A percentile compares a stretch with the other conserved stretches of the same genome.
phyloP scores from a whole-genome alignment of 441 rosid species.

The Croton setiger region DNA sequence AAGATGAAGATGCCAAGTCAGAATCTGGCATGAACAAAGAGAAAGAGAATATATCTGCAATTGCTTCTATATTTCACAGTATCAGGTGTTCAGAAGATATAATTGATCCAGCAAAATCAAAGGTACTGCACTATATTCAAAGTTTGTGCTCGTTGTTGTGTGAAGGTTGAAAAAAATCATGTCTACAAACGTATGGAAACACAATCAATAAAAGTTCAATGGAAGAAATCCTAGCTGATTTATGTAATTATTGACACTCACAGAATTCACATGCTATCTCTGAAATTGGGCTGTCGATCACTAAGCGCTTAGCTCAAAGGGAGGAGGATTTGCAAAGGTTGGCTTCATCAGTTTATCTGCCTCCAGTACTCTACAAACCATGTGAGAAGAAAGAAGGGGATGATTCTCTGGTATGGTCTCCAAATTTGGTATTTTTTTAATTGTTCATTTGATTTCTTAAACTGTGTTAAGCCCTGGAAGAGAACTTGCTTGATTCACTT shows the following conservation, averaged over 20 bases:
- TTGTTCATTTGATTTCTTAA: neutral
- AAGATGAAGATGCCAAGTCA: constrained; percentile 82
- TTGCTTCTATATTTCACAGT: constrained; percentile 55
- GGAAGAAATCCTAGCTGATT: constrained; percentile 20
- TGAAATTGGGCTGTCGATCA: constrained; percentile 83
- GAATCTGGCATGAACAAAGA: constrained; percentile 58
- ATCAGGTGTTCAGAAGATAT: constrained; percentile 81
- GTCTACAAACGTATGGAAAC: constrained; percentile 1
- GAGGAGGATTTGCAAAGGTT: constrained; percentile 44
- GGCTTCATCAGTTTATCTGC: constrained; percentile 51
- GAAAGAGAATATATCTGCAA: constrained; percentile 54
- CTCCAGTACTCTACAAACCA: constrained; percentile 61
- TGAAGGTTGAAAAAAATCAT: neutral
- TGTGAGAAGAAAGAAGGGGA: constrained; percentile 57
- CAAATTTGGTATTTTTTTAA: constrained; percentile 5
- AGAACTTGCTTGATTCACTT: constrained; percentile 7
- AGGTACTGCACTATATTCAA: constrained; percentile 46
- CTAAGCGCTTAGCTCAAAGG: constrained; percentile 53
- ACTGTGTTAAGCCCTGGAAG: neutral
- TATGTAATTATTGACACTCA: constrained; percentile 22
- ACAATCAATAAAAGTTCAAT: neutral
- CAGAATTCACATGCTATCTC: constrained; percentile 95
- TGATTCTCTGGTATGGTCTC: constrained; percentile 50
- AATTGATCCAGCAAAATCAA: constrained; percentile 67
- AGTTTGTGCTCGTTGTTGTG: constrained; percentile 13